Evolutionary conservation across 2,329 filamentous ascomycete genomes (phyloP), one percentile per base, ranked within the genome.

Genomic region (Botrytis galanthina): DNA sequence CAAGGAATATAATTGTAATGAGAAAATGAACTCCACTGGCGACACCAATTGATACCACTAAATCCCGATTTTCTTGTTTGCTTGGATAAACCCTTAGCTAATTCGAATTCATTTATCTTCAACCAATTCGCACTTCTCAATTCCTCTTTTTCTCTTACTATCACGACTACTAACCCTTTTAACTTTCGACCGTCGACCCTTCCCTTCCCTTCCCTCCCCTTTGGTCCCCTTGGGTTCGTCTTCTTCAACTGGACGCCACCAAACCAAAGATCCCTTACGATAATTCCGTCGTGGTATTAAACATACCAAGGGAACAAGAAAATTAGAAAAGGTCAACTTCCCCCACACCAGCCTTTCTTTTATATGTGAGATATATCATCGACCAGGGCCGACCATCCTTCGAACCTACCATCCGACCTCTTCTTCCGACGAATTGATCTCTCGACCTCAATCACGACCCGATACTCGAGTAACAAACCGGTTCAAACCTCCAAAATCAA

Each of bases 21-120:
- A 68, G 46, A 72, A 72, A 48, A 68, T n/a, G 54, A 69, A 72
- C 71, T 72, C 71, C 62, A 72, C 51, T 72, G 71, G 42, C 71
- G 62, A 72, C 59, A 68, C n/a, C 70, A 72, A 59, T 72, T 48
- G 46, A 71, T 44, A 71, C 59, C 12, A 63, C 61, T 64, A 22
- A 71, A 71, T 51, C 59, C 59, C 69, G 59, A 54, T 51, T 42
- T 37, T 61, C 42, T 48, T 46, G n/a, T 71, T 71, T 71, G 57
- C 69, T 67, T 72, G 61, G 62, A 51, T 72, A n/a, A 35, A 72
- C 32, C 61, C 48, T 68, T 72, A 64, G 61, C 22, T 35, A 20
- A 39, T 16, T 64, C 39, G 20, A 61, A 69, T 61, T 72, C 63
- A 69, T 72, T 72, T 72, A 72, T 72, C 71, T 72, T 72, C 71